Base-by-base conservation (phyloP, 805 yeast species). In the Limtongia smithiae region DNA sequence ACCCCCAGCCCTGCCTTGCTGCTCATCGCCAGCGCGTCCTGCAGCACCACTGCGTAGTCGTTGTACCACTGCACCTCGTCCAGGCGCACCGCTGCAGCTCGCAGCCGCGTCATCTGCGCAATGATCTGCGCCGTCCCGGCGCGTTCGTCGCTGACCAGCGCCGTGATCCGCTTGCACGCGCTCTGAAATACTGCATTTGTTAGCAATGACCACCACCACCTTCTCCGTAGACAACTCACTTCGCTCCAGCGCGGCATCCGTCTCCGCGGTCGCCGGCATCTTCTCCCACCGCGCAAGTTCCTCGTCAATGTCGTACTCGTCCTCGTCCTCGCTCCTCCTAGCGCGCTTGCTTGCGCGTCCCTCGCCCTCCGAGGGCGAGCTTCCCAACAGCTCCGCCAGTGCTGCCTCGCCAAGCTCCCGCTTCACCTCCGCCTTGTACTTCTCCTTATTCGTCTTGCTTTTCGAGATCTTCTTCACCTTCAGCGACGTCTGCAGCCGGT, bases 11-110 rank as follows among this genome's bases (percentile, higher is more conserved):
- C 34, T 32, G 36, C 33, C 17, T 27, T 32, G 25, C 36, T 41
- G 20, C 44, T 37, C 50, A 40, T 39, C 8, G 27, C 31, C 28
- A 45, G 9, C 25, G 41, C 37, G 27, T 50, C 54, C 39, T 41
- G 34, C 28, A 51, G 24, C 42, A 22, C 27, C 18, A 37, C 34
- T 30, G 37, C 20, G 37, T 41, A 46, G 17, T 39, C 35, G 28
- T 51, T 37, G 30, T 46, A 51, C 48, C 46, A 38, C 24, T 15
- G 41, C 22, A 28, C 34, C 44, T 51, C 55, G 25, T 51, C 55
- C 28, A 51, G 43, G 17, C 34, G 8, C 20, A 33, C 17, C 22
- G 49, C 40, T 11, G 22, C 31, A 37, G 36, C 14, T 25, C 46
- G 42, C 42, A 49, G 33, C n/a, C 15, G 15, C 20, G 38, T 12